These are phyloP conservation scores for Priceomyces medius DNA, from an alignment of 805 yeast species.

Conservation along the genomic window DNA sequence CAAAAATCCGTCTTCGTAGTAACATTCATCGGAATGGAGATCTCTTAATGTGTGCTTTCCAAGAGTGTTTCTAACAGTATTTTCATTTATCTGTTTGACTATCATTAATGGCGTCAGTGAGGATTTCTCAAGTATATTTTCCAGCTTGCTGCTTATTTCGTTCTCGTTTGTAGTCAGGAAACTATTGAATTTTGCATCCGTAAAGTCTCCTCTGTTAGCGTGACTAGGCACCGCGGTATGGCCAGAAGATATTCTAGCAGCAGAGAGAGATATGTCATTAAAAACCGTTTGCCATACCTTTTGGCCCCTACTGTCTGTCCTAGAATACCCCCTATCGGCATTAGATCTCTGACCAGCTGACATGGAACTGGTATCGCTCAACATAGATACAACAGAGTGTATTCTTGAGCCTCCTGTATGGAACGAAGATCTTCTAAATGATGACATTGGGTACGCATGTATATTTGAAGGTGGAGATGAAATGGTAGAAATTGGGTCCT, in stretches of 20 bases:
- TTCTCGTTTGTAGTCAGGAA: constrained; percentile 1
- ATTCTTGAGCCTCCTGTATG: constrained; percentile 2
- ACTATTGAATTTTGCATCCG: constrained; percentile 19
- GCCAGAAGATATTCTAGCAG: constrained; percentile 38
- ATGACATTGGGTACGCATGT: neutral
- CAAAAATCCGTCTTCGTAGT: constrained; percentile 7
- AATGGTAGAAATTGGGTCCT: too few species aligned
- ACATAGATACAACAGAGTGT: constrained; percentile 5
- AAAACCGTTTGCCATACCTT: constrained; percentile 30
- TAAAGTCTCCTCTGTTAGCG: constrained; percentile 26
- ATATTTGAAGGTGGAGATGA: neutral
- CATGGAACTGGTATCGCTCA: constrained; percentile 1
- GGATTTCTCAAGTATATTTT: neutral
- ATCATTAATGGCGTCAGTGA: neutral
- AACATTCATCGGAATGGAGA: constrained; percentile 2
- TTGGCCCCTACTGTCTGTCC: neutral
- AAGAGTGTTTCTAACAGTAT: neutral
- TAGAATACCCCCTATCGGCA: neutral
- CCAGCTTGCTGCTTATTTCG: neutral
- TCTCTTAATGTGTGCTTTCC: constrained; percentile 2
- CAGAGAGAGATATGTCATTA: constrained; percentile 35
- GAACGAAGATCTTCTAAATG: constrained; percentile 2
- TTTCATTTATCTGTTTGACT: constrained; percentile 1
- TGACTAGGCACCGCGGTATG: constrained; percentile 20
- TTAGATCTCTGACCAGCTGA: neutral